Evolutionary conservation across 768 basidiomycete genomes (phyloP), one percentile per base, ranked within the genome.

Genomic region (Mycena haematopus): DNA sequence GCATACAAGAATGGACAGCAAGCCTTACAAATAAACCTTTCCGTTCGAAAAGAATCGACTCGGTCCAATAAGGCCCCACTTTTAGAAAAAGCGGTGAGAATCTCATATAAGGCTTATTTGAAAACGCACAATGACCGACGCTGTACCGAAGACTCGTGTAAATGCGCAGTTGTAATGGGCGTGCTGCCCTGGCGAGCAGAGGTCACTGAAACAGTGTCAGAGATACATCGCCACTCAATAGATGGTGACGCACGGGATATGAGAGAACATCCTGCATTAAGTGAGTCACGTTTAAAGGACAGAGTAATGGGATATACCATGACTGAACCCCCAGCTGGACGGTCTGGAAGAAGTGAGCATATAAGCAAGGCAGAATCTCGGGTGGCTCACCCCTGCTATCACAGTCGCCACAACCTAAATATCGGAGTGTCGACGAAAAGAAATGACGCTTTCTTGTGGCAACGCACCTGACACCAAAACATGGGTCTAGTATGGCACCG

Each of bases 1-100:
- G 17, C 13, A 17, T 14, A 24, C 42, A 24, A 27, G 31, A 57
- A 55, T 51, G 17, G 21, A 29, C 40, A 11, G 27, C 19, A 50
- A 55, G 54, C 72, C 84, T 68, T 69, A 88, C 88, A 82, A 85
- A 71, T 91, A 91, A 21, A 85, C 73, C 61, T 82, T 80, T 10
- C 81, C 84, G 35, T 77, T 71, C 0, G 83, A 84, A 71, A 89
- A 91, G 67, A 83, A 81, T 21, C 78, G 68, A 33, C 68, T 75
- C 19, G 91, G 91, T 1, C 91, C 91, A 55, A 92, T 84, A 19
- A 88, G 84, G 24, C 90, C 90, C 86, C 84, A 83, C 78, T 79
- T 4, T 9, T n/a, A n/a, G 9, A 10, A 46, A 61, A 31, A 61
- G 52, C 25, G n/a, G 22, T 40, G 6, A 17, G 29, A 19, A 31